Base-by-base conservation (phyloP, 2,329 filamentous ascomycete species). In the Graphilbum ipis-grandicollis region DNA sequence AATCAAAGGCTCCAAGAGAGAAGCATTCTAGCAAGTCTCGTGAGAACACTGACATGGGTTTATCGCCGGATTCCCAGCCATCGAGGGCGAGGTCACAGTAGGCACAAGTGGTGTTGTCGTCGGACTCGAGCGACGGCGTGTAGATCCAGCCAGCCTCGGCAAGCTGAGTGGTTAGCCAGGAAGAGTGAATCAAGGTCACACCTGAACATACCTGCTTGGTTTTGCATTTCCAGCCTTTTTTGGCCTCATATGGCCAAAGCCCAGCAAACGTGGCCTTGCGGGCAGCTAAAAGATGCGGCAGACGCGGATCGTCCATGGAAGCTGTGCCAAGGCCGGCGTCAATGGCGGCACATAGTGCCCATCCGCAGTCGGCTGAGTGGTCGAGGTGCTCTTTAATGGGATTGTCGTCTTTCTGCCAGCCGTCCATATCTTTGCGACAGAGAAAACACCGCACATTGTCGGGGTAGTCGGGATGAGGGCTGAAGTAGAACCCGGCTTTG, bases 141-240 rank as follows among this genome's bases (percentile, higher is more conserved):
- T 86, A 94, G 52, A 80, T 85, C 86, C 88, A 98, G 10, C 90
- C 90, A 21, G 84, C 82, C 45, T 88, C 82, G 25, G 83, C 83
- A 61, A 96, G 76, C 75, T 90, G 48, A n/a, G n/a, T n/a, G n/a
- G n/a, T n/a, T n/a, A n/a, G n/a, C n/a, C n/a, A n/a, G n/a, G n/a
- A n/a, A n/a, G n/a, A n/a, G n/a, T n/a, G n/a, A n/a, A n/a, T n/a
- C n/a, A n/a, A n/a, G n/a, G n/a, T n/a, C n/a, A n/a, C n/a, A n/a
- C n/a, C n/a, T n/a, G n/a, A n/a, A n/a, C n/a, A 35, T 58, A 84
- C 81, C 75, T 92, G 86, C 47, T 90, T 80, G 0, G 73, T 76
- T 55, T 90, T 92, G 60, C 83, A 92, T 44, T 81, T 75, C 85
- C 85, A 93, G 6, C 79, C 83, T 50, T 76, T 77, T 59, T 90